These are phyloP conservation scores for Sungouiella thailandica DNA, from an alignment of 805 yeast genomes.

Conservation along the genomic window DNA sequence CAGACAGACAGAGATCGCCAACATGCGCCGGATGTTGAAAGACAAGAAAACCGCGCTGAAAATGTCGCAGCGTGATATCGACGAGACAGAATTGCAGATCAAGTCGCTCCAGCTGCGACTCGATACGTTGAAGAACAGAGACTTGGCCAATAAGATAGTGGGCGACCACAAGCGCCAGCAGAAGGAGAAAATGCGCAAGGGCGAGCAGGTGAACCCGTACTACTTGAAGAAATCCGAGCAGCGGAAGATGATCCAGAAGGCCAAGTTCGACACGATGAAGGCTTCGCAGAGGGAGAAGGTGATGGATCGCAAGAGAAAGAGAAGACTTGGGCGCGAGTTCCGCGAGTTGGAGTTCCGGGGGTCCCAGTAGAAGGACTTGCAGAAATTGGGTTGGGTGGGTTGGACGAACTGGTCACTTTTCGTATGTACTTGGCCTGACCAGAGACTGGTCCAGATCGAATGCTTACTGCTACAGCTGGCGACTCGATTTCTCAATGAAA, in stretches of 20 bases:
- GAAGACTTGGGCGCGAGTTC: slow-evolving; percentile 78
- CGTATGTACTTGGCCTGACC: no score
- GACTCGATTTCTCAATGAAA: no score
- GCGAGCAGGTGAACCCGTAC: slow-evolving; percentile 47
- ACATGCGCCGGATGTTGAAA: slow-evolving; percentile 51
- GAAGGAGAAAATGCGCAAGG: slow-evolving; percentile 40
- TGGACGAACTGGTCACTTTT: no score
- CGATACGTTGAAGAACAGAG: slow-evolving; percentile 67
- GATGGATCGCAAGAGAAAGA: slow-evolving; percentile 84
- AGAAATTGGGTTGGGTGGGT: no score
- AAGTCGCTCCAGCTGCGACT: slow-evolving; percentile 65
- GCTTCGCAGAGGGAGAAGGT: slow-evolving; percentile 70
- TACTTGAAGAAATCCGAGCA: slow-evolving; percentile 67
- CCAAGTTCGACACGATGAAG: slow-evolving; percentile 72
- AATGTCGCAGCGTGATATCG: slow-evolving; percentile 41
- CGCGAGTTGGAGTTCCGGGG: slow-evolving; percentile 38
- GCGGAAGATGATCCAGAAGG: slow-evolving; percentile 69
- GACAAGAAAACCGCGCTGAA: slow-evolving; percentile 45
- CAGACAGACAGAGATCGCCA: slow-evolving; percentile 64
- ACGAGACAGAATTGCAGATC: slow-evolving; percentile 49
- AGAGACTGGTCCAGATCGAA: no score
- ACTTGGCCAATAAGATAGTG: slow-evolving; percentile 64
- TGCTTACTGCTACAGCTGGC: no score
- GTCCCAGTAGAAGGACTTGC: slow-evolving; percentile 6
- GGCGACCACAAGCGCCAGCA: slow-evolving; percentile 53